Percentiles rank a stretch among this genome's conserved stretches.
Evolutionary conservation across 2,329 filamentous ascomycete genomes (phyloP).

Genomic region (Botrytis byssoidea): DNA sequence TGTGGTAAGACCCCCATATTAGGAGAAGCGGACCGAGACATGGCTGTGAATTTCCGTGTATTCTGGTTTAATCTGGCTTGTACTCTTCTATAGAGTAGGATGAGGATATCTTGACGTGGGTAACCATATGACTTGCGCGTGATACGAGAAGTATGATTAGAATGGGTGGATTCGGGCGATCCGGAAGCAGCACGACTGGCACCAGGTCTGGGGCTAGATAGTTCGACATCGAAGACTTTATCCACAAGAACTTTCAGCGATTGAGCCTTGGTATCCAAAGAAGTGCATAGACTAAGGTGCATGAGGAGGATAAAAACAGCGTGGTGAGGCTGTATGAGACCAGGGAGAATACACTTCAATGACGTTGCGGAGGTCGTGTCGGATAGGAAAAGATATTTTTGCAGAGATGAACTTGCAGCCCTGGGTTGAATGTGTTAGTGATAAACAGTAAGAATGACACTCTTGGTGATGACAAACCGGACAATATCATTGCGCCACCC

Average conservation of each 20-base stretch:
- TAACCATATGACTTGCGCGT: not conserved
- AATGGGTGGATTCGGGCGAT: not conserved
- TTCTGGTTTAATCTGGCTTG: not conserved
- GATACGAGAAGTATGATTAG: not conserved
- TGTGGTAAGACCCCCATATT: not conserved
- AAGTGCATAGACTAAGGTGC: constrained; percentile 18
- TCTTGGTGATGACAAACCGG: not conserved
- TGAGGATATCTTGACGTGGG: not conserved
- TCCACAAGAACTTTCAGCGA: not conserved
- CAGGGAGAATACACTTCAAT: constrained; percentile 7
- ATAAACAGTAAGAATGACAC: not conserved
- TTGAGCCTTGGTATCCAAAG: not conserved
- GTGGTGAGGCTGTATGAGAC: constrained; percentile 20
- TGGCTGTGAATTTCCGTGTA: no score
- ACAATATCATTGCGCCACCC: not conserved
- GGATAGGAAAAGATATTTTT: constrained; percentile 7
- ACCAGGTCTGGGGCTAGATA: no score
- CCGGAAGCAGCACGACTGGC: not conserved
- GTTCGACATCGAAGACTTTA: not conserved
- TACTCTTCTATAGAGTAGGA: not conserved
- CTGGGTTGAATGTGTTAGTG: not conserved
- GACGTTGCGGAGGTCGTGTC: not conserved
- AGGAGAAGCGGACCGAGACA: no score
- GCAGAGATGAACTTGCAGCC: constrained; percentile 18
- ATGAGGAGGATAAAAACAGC: constrained; percentile 22